Conservation (phyloP, 768 basidiomycete genomes). For the Vararia minispora region DNA sequence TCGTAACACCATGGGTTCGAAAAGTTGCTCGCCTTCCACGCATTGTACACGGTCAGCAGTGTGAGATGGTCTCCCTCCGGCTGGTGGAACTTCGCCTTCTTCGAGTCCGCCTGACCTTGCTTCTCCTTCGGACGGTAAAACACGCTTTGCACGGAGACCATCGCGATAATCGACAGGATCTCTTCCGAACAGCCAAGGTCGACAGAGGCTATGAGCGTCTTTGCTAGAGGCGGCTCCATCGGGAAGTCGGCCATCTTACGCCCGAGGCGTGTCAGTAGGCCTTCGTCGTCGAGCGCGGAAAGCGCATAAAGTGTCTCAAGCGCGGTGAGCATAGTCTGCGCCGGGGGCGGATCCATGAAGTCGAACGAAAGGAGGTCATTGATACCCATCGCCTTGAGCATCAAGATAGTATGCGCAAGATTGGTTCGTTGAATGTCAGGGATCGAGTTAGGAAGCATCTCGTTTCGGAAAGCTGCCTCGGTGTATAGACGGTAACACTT, state of each 20-base stretch:
- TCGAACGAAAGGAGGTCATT: conserved; percentile 97
- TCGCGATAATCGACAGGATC: conserved; percentile 92
- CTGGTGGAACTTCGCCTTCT: conserved; percentile 99
- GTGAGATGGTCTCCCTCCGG: conserved; percentile 96
- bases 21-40: conserved; percentile 94
- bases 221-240: conserved; percentile 91
- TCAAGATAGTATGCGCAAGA: conserved; percentile 82
- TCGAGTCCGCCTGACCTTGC: conserved; percentile 97
- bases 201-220: conserved; percentile 97
- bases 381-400: conserved; percentile 98
- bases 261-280: conserved; percentile 84
- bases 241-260: conserved; percentile 99
- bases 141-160: conserved; percentile 92
- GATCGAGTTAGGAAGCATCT: conserved; percentile 96
- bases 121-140: conserved; percentile 99
- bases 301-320: conserved; percentile 90
- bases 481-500: conserved; percentile 98
- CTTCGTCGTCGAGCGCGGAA: conserved; percentile 95
- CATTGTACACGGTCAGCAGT: conserved; percentile 90
- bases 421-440: conserved; percentile 98
- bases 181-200: conserved; percentile 98
- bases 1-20: conserved; percentile 99
- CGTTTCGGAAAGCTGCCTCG: conserved; percentile 95
- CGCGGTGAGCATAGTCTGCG: conserved; percentile 94
- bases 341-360: conserved; percentile 99